A percentile compares a stretch with the other conserved stretches of the same genome.
These are phyloP conservation scores for Fonsecaea pedrosoi DNA, from an alignment of 2,329 filamentous ascomycete species.

Conservation along the genomic window DNA sequence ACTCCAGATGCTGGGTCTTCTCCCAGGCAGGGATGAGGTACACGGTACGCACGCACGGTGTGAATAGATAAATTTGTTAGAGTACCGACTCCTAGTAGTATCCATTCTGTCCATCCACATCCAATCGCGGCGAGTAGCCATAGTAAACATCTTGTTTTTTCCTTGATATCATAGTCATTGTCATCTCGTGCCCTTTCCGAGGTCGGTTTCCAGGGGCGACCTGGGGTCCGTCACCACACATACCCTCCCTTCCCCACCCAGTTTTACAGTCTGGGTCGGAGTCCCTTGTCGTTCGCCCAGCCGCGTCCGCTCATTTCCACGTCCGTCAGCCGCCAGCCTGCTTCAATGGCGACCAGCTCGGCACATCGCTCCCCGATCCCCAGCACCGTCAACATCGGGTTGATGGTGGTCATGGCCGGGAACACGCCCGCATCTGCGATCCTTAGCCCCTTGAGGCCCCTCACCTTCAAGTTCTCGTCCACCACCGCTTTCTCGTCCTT, in stretches of 20 bases:
- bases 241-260: neutral
- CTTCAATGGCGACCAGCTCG: slow-evolving; percentile 79
- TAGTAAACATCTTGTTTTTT: too few relatives aligned
- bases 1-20: too few relatives aligned
- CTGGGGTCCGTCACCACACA: neutral
- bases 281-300: slow-evolving; percentile 14
- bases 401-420: slow-evolving; percentile 83
- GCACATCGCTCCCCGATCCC: slow-evolving; percentile 82
- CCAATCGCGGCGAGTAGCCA: too few relatives aligned
- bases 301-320: slow-evolving; percentile 22
- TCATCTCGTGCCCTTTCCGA: too few relatives aligned
- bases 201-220: too few relatives aligned
- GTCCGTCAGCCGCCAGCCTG: slow-evolving; percentile 62
- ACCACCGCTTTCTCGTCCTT: slow-evolving; percentile 78
- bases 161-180: too few relatives aligned
- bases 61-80: too few relatives aligned
- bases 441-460: slow-evolving; percentile 73
- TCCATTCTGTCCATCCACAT: too few relatives aligned
- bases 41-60: too few relatives aligned
- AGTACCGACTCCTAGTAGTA: too few relatives aligned
- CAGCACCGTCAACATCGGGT: slow-evolving; percentile 89
- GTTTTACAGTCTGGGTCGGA: slow-evolving; percentile 1
- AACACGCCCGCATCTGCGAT: slow-evolving; percentile 89
- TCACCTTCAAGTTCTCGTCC: slow-evolving; percentile 74
- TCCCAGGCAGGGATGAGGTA: too few relatives aligned